These are phyloP conservation scores for Xylariaceae sp. DNA, from an alignment of 2,329 filamentous ascomycete genomes.

Conservation along the genomic window DNA sequence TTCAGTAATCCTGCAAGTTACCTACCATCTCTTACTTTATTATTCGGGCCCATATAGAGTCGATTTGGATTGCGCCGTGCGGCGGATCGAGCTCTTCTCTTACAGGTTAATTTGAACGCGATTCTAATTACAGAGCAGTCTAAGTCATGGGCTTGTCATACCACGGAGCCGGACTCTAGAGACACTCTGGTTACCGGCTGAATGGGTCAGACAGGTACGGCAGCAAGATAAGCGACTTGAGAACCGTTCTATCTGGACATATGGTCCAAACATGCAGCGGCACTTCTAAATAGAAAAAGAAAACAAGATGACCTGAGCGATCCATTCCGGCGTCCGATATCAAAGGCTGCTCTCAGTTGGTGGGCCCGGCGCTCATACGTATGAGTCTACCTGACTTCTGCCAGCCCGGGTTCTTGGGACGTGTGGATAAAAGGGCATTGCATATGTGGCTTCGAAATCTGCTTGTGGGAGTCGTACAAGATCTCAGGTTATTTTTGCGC, in stretches of 20 bases:
- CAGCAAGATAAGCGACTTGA: neutral
- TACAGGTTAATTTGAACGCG: no score
- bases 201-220: neutral
- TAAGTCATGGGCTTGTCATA: no score
- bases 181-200: slow-evolving; percentile 3
- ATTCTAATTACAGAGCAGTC: no score
- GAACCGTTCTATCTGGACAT: slow-evolving; percentile 3
- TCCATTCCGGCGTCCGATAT: slow-evolving; percentile 1
- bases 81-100: no score
- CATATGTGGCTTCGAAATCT: neutral
- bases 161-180: no score
- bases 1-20: no score
- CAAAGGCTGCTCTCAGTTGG: no score
- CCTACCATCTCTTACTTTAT: no score
- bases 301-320: neutral
- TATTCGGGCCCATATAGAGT: no score
- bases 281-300: slow-evolving; percentile 1
- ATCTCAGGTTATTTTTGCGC: neutral
- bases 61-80: no score
- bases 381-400: neutral
- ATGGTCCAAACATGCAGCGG: slow-evolving; percentile 7
- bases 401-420: neutral
- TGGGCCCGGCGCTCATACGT: no score
- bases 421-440: neutral
- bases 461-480: neutral